Conservation (phyloP, 345 rosid species). For the Acer yangbiense region DNA sequence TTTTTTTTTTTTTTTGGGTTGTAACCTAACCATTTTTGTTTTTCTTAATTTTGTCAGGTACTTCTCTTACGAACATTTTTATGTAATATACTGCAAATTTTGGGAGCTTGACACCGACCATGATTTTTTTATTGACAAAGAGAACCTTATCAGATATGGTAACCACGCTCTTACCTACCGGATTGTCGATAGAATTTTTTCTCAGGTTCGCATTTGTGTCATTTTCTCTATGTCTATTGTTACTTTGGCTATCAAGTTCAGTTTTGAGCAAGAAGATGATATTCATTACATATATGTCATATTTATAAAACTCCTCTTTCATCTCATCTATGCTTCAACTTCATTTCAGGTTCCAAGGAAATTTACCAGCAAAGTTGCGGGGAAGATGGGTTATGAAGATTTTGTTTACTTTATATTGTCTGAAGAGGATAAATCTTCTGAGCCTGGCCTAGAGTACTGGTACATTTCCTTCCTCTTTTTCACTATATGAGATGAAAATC, state of each 20-base stretch:
- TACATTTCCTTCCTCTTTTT: conserved; percentile 2
- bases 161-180: conserved; percentile 96
- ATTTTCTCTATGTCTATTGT: not conserved
- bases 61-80: conserved; percentile 95
- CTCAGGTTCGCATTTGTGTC: conserved; percentile 62
- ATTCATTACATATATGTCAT: not conserved
- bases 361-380: conserved; percentile 77
- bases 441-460: conserved; percentile 95
- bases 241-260: not conserved
- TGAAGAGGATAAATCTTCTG: conserved; percentile 95
- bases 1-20: not conserved
- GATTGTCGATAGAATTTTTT: conserved; percentile 88
- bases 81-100: conserved; percentile 95
- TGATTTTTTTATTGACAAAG: conserved; percentile 93
- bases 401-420: conserved; percentile 91
- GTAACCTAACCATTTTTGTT: not conserved
- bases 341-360: conserved; percentile 65
- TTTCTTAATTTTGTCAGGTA: conserved; percentile 49
- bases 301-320: not conserved
- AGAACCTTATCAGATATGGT: conserved; percentile 94
- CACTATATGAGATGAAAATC: not conserved
- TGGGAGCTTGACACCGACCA: conserved; percentile 99
- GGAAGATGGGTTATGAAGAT: conserved; percentile 96
- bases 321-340: conserved; percentile 6
- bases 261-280: conserved; percentile 5